phyloP scores from a whole-genome alignment of 306 rosid species.

The Castanopsis chinensis region DNA sequence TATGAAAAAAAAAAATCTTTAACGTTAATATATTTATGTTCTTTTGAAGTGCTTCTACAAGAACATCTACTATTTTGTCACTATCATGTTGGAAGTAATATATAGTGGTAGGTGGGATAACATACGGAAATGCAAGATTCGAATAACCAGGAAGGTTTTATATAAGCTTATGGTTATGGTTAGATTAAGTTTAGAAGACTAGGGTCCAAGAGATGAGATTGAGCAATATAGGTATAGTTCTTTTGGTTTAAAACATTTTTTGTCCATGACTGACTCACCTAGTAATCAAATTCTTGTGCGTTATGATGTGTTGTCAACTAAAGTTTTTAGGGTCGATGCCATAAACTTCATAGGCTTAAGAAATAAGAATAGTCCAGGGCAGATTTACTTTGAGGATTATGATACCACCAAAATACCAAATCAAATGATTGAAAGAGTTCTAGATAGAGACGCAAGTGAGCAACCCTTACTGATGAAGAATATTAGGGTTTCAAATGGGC shows the following conservation, averaged over 20 bases:
- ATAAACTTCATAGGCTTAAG: too few relatives aligned
- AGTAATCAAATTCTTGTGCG: not conserved
- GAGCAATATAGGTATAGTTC: not conserved
- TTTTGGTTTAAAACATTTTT: not conserved
- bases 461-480: too few relatives aligned
- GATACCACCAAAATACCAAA: not conserved
- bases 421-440: not conserved
- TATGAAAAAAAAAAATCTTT: too few relatives aligned
- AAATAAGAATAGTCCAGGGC: too few relatives aligned
- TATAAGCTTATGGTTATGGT: not conserved
- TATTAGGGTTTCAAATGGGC: too few relatives aligned
- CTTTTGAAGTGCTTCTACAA: too few relatives aligned
- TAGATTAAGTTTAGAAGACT: not conserved
- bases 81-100: not conserved
- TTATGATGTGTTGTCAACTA: not conserved
- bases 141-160: not conserved
- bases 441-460: not conserved
- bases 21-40: too few relatives aligned
- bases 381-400: not conserved
- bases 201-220: not conserved
- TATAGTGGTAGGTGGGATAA: not conserved
- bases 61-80: not conserved
- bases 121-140: not conserved
- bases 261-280: too few relatives aligned
- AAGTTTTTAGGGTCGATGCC: not conserved